Conservation (phyloP, 176 grass and related monocot genomes). For the Chloris gayana region DNA sequence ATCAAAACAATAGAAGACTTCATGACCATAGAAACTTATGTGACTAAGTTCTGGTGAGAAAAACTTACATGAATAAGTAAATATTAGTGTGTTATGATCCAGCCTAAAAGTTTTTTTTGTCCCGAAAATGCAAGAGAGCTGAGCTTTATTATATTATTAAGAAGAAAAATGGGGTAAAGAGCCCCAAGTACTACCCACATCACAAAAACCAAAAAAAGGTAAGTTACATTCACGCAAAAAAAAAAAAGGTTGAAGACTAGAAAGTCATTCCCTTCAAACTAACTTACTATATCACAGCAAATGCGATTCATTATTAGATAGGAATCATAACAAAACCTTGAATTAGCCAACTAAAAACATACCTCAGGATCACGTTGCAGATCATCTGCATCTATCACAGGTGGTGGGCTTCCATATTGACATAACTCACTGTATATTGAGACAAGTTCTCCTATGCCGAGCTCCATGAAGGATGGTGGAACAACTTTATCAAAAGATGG, state of each 20-base stretch:
- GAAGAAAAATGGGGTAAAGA: no score
- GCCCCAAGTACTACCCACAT: no score
- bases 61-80: neutral
- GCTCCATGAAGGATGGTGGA: slow-evolving; percentile 82
- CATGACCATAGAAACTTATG: neutral
- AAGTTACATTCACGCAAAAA: no score
- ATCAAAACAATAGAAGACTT: neutral
- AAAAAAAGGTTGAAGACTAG: slow-evolving; percentile 13
- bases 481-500: slow-evolving; percentile 90
- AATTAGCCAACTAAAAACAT: slow-evolving; percentile 24
- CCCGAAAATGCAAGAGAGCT: no score
- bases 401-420: slow-evolving; percentile 68
- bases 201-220: no score
- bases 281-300: slow-evolving; percentile 8
- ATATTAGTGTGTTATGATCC: neutral
- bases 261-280: slow-evolving; percentile 21
- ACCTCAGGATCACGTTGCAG: slow-evolving; percentile 83
- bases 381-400: slow-evolving; percentile 97
- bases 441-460: slow-evolving; percentile 82
- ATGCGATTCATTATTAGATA: neutral
- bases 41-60: neutral
- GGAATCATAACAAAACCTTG: slow-evolving; percentile 3
- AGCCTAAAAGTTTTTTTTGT: no score
- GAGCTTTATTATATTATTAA: no score
- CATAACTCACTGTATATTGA: slow-evolving; percentile 90